Evolutionary conservation across 2,329 filamentous ascomycete genomes (phyloP), one percentile per base, ranked within the genome.

Genomic region (Monascus ruber): DNA sequence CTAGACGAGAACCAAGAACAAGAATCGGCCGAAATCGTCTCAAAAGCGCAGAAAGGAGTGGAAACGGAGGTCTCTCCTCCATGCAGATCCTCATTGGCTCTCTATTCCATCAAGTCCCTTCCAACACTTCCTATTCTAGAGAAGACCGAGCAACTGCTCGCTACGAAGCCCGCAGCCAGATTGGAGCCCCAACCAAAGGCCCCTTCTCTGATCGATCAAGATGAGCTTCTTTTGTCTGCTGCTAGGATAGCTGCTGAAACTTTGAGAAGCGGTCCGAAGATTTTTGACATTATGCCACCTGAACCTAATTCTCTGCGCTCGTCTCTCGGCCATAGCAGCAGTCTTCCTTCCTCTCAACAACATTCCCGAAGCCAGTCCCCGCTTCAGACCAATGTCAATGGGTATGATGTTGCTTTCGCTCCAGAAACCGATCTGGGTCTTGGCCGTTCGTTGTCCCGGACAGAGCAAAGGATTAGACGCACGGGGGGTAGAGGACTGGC

Each of bases 401-500:
- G 64, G 5, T 63, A 64, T 40, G 55, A 66, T 36, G 59, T 68
- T 36, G 59, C 62, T 2, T 54, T 65, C 40, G 61, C 62, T 6
- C 62, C 62, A 17, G 54, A 60, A 31, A 55, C 52, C 1, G 55
- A 60, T 10, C 49, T 61, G 24, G 64, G 62, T 7, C 50, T 63
- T 4, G 62, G 62, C 4, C 52, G 59, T 27, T 59, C 56, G 6
- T 47, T 69, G 39, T 68, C 65, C 34, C 57, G 65, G 11, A 66
- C 64, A 0, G 66, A 69, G 42, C 54, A 63, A 45, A 53, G 65
- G 26, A 64, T 68, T 27, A 53, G 65, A 31, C 41, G 52, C 33
- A 68, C 65, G 5, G 66, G 65, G 8, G 65, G 61, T 5, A 62
- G 55, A 32, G 66, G 66, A 0, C 44, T 69, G 35, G 65, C 66